These are phyloP conservation scores for Aspergillus affinis DNA, from an alignment of 495 filamentous ascomycete species.

Conservation along the genomic window DNA sequence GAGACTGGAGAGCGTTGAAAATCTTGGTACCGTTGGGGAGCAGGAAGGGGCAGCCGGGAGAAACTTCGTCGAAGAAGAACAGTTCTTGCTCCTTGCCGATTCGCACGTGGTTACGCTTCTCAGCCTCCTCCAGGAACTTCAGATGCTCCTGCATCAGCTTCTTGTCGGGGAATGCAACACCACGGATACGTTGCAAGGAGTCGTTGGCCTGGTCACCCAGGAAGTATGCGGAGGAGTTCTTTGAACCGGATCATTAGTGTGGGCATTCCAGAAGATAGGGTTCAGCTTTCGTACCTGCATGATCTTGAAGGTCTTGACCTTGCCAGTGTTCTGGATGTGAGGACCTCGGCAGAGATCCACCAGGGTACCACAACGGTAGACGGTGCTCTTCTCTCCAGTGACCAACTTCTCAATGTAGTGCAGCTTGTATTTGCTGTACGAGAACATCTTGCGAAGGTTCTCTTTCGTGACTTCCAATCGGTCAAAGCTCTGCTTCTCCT, in stretches of 20 bases:
- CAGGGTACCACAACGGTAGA: constrained; percentile 81
- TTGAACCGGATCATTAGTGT: constrained; percentile 29
- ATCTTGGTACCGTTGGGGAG: constrained; percentile 91
- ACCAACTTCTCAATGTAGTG: constrained; percentile 95
- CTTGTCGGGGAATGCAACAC: constrained; percentile 96
- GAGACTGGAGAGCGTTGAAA: constrained; percentile 79
- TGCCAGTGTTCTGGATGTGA: constrained; percentile 88
- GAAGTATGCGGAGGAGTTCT: constrained; percentile 97
- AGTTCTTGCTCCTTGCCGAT: constrained; percentile 94
- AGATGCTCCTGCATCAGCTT: constrained; percentile 86
- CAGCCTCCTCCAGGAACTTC: constrained; percentile 92
- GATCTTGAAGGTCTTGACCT: constrained; percentile 90
- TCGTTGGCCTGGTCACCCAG: constrained; percentile 91
- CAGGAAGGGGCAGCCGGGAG: constrained; percentile 90
- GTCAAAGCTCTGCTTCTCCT: constrained; percentile 96
- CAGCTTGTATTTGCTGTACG: constrained; percentile 93
- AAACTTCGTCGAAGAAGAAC: constrained; percentile 92
- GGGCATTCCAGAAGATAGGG: not conserved
- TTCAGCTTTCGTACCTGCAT: constrained; percentile 58
- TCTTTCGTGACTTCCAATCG: constrained; percentile 84
- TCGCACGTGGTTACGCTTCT: constrained; percentile 88
- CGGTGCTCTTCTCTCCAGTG: constrained; percentile 85
- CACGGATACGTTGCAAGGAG: constrained; percentile 92
- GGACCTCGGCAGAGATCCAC: constrained; percentile 80
- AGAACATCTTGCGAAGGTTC: constrained; percentile 92